phyloP scores from a whole-genome alignment of 306 rosid genomes.

The Pyrus bretschneideri region DNA sequence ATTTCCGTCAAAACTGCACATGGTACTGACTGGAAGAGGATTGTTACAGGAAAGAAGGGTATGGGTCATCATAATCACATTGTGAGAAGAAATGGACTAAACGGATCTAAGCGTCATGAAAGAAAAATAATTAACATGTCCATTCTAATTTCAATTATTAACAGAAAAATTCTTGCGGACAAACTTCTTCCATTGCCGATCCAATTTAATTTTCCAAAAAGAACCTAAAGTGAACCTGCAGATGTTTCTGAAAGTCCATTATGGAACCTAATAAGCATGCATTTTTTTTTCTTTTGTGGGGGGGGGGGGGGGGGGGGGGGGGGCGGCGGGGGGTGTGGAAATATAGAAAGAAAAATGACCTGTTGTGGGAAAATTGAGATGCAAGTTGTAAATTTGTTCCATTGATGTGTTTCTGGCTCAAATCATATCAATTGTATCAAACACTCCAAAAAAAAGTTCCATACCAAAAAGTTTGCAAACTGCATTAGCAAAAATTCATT shows the following conservation, averaged over 20 bases:
- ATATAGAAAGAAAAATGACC: neutral
- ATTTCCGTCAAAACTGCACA: neutral
- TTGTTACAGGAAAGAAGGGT: neutral
- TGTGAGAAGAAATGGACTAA: neutral
- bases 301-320: no score
- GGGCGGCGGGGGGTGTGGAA: no score
- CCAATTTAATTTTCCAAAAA: neutral
- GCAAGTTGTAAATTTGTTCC: neutral
- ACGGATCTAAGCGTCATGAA: neutral
- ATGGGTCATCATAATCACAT: neutral
- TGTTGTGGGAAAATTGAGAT: neutral
- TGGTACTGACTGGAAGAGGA: neutral
- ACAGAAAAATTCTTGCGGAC: no score
- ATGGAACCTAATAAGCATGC: no score
- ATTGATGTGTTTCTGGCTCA: neutral
- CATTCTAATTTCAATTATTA: neutral
- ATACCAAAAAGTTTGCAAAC: neutral
- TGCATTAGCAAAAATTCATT: neutral
- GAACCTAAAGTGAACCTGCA: neutral
- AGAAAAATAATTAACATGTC: neutral
- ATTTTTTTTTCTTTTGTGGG: no score
- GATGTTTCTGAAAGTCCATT: no score
- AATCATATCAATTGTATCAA: neutral
- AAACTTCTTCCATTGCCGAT: no score
- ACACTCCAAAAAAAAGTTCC: neutral